These are phyloP conservation scores for Vanderwaltozyma yarrowii DNA, from an alignment of 805 yeast genomes.

Conservation along the genomic window DNA sequence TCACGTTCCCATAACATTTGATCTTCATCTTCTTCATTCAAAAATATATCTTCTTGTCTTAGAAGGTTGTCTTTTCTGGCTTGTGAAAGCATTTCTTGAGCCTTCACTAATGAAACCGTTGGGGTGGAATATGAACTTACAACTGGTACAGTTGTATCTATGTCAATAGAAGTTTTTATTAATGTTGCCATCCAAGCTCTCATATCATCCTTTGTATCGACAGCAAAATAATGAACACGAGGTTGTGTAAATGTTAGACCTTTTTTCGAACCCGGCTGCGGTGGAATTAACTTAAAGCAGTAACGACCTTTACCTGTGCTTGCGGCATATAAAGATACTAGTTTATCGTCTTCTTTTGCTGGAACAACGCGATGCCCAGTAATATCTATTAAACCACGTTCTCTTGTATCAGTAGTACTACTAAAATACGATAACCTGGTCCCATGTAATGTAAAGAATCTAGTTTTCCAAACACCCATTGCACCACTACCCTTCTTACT, in stretches of 20 bases:
- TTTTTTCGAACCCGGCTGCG: conserved; percentile 93
- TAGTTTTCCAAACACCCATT: conserved; percentile 83
- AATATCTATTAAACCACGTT: conserved; percentile 88
- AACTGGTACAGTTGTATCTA: conserved; percentile 87
- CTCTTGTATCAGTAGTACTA: conserved; percentile 66
- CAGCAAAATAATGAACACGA: conserved; percentile 91
- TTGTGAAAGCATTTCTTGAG: conserved; percentile 74
- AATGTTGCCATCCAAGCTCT: conserved; percentile 90
- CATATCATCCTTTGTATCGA: conserved; percentile 85
- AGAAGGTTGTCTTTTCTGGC: conserved; percentile 65
- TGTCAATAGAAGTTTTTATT: conserved; percentile 91
- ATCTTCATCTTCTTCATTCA: conserved; percentile 25
- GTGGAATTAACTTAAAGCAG: conserved; percentile 89
- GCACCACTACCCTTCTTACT: conserved; percentile 79
- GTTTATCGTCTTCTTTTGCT: conserved; percentile 71
- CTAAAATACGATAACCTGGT: conserved; percentile 86
- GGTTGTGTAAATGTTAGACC: conserved; percentile 96
- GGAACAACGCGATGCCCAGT: conserved; percentile 91
- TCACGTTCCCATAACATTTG: conserved; percentile 25
- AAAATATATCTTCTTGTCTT: conserved; percentile 33
- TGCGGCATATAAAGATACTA: conserved; percentile 81
- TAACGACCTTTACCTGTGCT: conserved; percentile 89
- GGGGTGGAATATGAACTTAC: conserved; percentile 91
- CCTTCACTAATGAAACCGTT: conserved; percentile 79
- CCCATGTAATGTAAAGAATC: conserved; percentile 80